These are phyloP conservation scores for Laguncularia racemosa DNA, from an alignment of 345 rosid genomes.

Conservation along the genomic window DNA sequence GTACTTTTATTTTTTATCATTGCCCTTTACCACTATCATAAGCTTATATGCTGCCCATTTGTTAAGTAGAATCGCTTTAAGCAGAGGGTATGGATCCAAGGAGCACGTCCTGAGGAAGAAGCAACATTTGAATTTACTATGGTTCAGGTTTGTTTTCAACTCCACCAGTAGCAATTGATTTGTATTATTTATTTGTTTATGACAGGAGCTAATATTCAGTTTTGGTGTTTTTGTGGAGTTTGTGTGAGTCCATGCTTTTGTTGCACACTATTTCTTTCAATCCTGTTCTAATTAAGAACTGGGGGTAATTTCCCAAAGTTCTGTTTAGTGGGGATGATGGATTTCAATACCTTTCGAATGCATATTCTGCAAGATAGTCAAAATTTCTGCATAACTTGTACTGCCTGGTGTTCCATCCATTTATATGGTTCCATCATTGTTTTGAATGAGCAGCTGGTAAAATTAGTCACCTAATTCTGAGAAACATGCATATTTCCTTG, in stretches of 20 bases:
- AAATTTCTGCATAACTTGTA: too few species aligned
- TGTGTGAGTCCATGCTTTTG: too few species aligned
- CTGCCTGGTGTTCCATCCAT: too few species aligned
- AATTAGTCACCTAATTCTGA: background rate
- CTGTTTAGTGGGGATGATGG: too few species aligned
- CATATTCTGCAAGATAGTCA: too few species aligned
- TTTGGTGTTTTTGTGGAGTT: too few species aligned
- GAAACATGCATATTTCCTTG: slow-evolving; percentile 4
- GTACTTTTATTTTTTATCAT: background rate
- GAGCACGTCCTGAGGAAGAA: slow-evolving; percentile 87
- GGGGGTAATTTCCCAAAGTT: too few species aligned
- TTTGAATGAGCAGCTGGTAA: background rate
- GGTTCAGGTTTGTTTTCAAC: slow-evolving; percentile 54
- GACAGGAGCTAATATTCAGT: background rate
- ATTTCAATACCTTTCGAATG: too few species aligned
- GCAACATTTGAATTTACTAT: slow-evolving; percentile 81
- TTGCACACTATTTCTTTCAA: too few species aligned
- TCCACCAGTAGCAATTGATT: background rate
- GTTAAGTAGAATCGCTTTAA: slow-evolving; percentile 59
- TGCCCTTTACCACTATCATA: background rate
- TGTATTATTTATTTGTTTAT: background rate
- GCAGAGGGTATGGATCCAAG: slow-evolving; percentile 86
- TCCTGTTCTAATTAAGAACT: too few species aligned
- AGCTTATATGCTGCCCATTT: background rate
- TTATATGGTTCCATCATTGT: background rate